Percentiles rank a stretch among this genome's conserved stretches.
Evolutionary conservation across 257 asterid genomes (phyloP).

Genomic region (Przewalskia tangutica): DNA sequence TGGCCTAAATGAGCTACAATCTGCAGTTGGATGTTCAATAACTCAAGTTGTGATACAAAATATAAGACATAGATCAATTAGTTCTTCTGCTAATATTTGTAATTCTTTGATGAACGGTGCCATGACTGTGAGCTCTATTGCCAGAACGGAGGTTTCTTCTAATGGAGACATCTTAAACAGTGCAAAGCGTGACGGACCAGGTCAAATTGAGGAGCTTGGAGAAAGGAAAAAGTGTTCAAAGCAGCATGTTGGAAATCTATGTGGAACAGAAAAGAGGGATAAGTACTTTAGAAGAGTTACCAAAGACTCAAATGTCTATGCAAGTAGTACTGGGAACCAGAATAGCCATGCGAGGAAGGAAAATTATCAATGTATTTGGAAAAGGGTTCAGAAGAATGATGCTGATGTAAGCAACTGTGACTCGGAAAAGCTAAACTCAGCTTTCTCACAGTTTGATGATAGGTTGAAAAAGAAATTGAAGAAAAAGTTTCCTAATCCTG

Average conservation of each 20-base stretch:
- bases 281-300: conserved; percentile 5
- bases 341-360: conserved; percentile 12
- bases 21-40: background rate
- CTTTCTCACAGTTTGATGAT: background rate
- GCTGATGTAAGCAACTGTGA: conserved; percentile 2
- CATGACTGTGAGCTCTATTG: background rate
- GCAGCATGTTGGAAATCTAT: conserved; percentile 7
- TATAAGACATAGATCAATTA: background rate
- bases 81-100: background rate
- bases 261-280: conserved; percentile 10
- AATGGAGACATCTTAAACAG: background rate
- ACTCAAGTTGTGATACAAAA: background rate
- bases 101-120: conserved; percentile 3
- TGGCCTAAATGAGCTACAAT: conserved; percentile 5
- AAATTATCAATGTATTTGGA: conserved; percentile 14
- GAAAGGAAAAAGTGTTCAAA: background rate
- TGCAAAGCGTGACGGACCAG: background rate
- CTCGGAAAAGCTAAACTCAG: background rate
- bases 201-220: conserved; percentile 3
- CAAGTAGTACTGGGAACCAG: conserved; percentile 6
- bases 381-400: conserved; percentile 17
- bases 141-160: background rate
- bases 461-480: background rate
- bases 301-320: background rate
- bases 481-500: background rate